Conservation (phyloP, 257 asterid species). For the Eustoma russellianum region DNA sequence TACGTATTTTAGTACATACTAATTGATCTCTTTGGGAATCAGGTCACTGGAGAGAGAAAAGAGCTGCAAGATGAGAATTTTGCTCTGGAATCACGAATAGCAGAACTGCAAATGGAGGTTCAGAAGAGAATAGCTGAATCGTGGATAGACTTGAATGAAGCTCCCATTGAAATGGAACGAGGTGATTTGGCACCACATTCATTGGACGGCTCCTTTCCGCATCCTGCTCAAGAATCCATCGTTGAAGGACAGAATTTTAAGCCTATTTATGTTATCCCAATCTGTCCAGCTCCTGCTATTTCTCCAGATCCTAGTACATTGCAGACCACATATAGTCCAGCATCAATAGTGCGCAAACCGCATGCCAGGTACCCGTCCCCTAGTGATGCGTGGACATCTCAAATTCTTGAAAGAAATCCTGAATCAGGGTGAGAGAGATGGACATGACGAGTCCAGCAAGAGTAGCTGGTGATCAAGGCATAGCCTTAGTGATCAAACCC, state of each 20-base stretch:
- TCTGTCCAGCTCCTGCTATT: slow-evolving; percentile 20
- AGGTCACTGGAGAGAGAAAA: slow-evolving; percentile 40
- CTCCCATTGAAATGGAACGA: slow-evolving; percentile 26
- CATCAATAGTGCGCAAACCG: slow-evolving; percentile 37
- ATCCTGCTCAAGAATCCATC: slow-evolving; percentile 17
- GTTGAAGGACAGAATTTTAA: slow-evolving; percentile 26
- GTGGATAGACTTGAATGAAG: slow-evolving; percentile 35
- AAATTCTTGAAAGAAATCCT: slow-evolving; percentile 34
- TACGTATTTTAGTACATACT: too few relatives aligned
- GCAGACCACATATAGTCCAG: slow-evolving; percentile 10
- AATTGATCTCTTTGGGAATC: slow-evolving; percentile 2
- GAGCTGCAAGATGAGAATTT: slow-evolving; percentile 48
- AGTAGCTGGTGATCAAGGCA: slow-evolving; percentile 5
- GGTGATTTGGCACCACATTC: slow-evolving; percentile 9
- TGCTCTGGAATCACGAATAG: slow-evolving; percentile 32
- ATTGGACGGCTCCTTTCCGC: slow-evolving; percentile 7
- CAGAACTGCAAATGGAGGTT: slow-evolving; percentile 30
- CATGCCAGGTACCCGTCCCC: slow-evolving; percentile 54
- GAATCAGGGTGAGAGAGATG: slow-evolving; percentile 9
- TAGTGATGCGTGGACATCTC: slow-evolving; percentile 43
- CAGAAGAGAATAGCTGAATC: slow-evolving; percentile 20
- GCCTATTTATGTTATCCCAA: slow-evolving; percentile 23
- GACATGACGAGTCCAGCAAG: slow-evolving; percentile 4
- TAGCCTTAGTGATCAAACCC: too few relatives aligned
- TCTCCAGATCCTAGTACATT: slow-evolving; percentile 15